A percentile compares a stretch with the other conserved stretches of the same genome.
Conservation (phyloP, 768 basidiomycete genomes). For the Leccinellum luteum region DNA sequence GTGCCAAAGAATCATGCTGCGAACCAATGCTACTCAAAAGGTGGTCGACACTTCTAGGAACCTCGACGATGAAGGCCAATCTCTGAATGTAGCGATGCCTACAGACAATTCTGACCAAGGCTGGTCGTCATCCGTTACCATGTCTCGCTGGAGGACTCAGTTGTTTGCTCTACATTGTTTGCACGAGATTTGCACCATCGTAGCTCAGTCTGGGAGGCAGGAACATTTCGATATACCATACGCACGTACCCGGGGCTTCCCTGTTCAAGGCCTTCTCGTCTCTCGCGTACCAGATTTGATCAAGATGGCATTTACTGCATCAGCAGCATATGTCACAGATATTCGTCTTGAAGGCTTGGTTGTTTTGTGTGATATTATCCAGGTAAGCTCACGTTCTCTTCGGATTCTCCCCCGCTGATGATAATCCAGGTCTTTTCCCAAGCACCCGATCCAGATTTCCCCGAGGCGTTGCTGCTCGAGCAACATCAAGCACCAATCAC, state of each 20-base stretch:
- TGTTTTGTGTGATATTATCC: constrained; percentile 88
- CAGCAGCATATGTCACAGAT: constrained; percentile 93
- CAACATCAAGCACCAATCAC: constrained; percentile 99
- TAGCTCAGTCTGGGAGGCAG: constrained; percentile 64
- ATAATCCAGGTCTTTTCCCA: constrained; percentile 73
- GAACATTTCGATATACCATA: constrained; percentile 83
- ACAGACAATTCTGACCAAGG: constrained; percentile 28
- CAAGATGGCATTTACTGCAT: constrained; percentile 97
- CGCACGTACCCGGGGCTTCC: constrained; percentile 60
- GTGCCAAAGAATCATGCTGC: constrained; percentile 95
- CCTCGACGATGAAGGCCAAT: constrained; percentile 91
- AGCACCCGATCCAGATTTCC: constrained; percentile 90
- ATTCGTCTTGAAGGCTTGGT: constrained; percentile 89
- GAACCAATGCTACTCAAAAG: constrained; percentile 83
- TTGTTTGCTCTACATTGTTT: constrained; percentile 91
- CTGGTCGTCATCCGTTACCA: constrained; percentile 41
- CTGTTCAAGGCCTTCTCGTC: constrained; percentile 64
- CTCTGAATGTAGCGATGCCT: constrained; percentile 63
- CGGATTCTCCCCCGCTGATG: constrained; percentile 3
- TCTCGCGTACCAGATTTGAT: constrained; percentile 90
- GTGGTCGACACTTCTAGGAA: constrained; percentile 59
- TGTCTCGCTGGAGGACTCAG: constrained; percentile 94
- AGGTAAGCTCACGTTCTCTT: constrained; percentile 45
- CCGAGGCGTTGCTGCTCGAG: constrained; percentile 85
- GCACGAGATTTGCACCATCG: constrained; percentile 81